A percentile compares a stretch with the other conserved stretches of the same genome.
phyloP scores from a whole-genome alignment of 805 yeast genomes.

The Wickerhamomyces bisporus region DNA sequence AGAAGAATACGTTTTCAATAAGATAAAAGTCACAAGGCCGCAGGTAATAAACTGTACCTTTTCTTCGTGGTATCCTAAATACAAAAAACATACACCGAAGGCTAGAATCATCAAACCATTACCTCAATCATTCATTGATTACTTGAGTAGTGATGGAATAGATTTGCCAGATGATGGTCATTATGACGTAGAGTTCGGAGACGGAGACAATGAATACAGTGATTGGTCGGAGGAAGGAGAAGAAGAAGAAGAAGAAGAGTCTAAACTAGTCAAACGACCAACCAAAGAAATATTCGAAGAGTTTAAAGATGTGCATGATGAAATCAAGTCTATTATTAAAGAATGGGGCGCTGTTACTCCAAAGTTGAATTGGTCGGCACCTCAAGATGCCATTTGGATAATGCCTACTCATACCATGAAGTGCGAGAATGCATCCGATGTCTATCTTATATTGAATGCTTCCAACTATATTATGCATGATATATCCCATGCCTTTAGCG shows the following conservation, averaged over 20 bases:
- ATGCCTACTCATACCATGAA: conserved; percentile 68
- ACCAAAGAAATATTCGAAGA: conserved; percentile 25
- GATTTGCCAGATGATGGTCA: conserved; percentile 45
- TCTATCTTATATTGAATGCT: conserved; percentile 76
- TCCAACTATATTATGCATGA: conserved; percentile 89
- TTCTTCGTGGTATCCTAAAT: conserved; percentile 55
- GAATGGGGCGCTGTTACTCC: conserved; percentile 68
- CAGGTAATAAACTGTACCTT: conserved; percentile 49
- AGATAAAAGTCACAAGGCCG: conserved; percentile 25
- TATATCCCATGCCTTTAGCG: conserved; percentile 64
- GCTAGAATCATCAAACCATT: conserved; percentile 50
- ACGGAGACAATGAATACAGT: conserved; percentile 63
- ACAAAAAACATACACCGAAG: conserved; percentile 43
- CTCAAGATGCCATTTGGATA: conserved; percentile 93
- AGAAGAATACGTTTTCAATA: conserved; percentile 19
- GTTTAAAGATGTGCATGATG: conserved; percentile 57
- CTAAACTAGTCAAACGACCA: conserved; percentile 8
- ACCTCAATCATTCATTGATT: conserved; percentile 53
- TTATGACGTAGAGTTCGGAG: conserved; percentile 30
- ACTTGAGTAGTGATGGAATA: conserved; percentile 65
- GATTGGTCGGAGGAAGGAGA: conserved; percentile 56
- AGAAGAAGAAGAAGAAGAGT: conserved; percentile 9
- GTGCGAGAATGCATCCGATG: conserved; percentile 67
- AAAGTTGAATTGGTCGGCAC: conserved; percentile 95
- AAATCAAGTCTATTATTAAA: conserved; percentile 40